phyloP scores from a whole-genome alignment of 2,329 filamentous ascomycete genomes.

The Monosporascus sp. region DNA sequence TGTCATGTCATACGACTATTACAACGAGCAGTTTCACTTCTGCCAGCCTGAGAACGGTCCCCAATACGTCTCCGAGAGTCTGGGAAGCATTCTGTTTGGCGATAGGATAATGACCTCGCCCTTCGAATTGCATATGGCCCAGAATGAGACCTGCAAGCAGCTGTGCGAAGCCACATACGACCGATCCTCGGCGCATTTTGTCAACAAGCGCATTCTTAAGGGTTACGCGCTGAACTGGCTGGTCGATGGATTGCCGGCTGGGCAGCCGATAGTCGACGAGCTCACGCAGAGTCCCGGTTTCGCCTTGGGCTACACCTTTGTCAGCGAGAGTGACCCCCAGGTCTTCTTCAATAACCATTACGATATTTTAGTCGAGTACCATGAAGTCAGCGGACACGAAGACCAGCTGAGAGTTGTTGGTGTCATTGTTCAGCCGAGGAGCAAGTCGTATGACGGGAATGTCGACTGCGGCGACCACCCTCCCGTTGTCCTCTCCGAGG shows the following conservation, averaged over 20 bases:
- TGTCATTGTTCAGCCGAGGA: conserved; percentile 79
- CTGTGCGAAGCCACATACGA: conserved; percentile 66
- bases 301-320: conserved; percentile 56
- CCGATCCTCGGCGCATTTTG: conserved; percentile 64
- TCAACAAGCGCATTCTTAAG: conserved; percentile 75
- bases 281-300: conserved; percentile 80
- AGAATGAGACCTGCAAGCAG: conserved; percentile 81
- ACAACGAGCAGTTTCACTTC: conserved; percentile 81
- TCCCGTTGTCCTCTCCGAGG: conserved; percentile 57
- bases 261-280: conserved; percentile 73
- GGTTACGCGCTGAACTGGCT: conserved; percentile 95
- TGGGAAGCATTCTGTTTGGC: conserved; percentile 95
- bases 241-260: conserved; percentile 88
- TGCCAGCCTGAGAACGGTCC: conserved; percentile 75
- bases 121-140: conserved; percentile 79
- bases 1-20: conserved; percentile 96
- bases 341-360: conserved; percentile 86
- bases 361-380: conserved; percentile 89
- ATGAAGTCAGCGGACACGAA: conserved; percentile 62
- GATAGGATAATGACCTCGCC: conserved; percentile 97
- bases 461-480: conserved; percentile 59
- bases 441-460: conserved; percentile 53
- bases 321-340: conserved; percentile 45
- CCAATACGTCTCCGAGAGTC: conserved; percentile 74
- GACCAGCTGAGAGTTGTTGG: conserved; percentile 84